These are phyloP conservation scores for Phyllosticta citribraziliensis DNA, from an alignment of 2,329 filamentous ascomycete species.

Conservation along the genomic window DNA sequence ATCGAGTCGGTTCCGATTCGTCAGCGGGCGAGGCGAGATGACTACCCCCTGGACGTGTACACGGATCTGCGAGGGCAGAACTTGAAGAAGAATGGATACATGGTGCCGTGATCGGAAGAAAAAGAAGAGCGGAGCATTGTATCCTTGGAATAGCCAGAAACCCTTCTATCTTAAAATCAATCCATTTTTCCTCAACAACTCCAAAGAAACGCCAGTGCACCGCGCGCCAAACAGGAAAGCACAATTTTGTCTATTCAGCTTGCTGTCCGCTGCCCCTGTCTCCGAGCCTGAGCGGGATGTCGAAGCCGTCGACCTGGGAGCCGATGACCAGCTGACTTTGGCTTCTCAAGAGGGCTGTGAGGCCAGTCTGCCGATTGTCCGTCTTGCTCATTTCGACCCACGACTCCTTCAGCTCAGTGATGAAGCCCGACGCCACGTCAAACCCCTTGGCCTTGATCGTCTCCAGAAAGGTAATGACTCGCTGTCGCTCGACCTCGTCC, in stretches of 20 bases:
- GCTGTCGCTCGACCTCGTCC: slow-evolving; percentile 3
- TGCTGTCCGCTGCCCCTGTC: neutral
- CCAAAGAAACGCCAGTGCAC: neutral
- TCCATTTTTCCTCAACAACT: neutral
- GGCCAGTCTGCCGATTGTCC: neutral
- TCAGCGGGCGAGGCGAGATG: slow-evolving; percentile 18
- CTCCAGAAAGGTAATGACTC: slow-evolving; percentile 1
- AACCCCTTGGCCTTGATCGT: slow-evolving; percentile 8
- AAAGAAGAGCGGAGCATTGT: neutral
- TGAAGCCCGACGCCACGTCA: slow-evolving; percentile 1
- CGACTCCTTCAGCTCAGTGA: neutral
- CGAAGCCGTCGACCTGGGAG: neutral
- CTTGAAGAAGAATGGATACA: neutral
- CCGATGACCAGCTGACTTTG: neutral
- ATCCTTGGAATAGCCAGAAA: neutral
- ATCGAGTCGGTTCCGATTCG: slow-evolving; percentile 20
- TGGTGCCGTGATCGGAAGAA: slow-evolving; percentile 1
- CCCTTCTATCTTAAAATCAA: neutral
- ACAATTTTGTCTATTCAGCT: neutral
- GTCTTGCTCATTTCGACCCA: neutral
- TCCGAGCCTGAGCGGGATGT: neutral
- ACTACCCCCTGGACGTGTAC: slow-evolving; percentile 27
- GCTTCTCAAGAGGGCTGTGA: neutral
- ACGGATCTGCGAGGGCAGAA: slow-evolving; percentile 16
- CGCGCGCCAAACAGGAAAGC: neutral